Percentiles rank a stretch among this genome's conserved stretches.
These are phyloP conservation scores for Pseudocohnilembus persalinus DNA, from an alignment of 169 alveolate species.

Conservation along the genomic window DNA sequence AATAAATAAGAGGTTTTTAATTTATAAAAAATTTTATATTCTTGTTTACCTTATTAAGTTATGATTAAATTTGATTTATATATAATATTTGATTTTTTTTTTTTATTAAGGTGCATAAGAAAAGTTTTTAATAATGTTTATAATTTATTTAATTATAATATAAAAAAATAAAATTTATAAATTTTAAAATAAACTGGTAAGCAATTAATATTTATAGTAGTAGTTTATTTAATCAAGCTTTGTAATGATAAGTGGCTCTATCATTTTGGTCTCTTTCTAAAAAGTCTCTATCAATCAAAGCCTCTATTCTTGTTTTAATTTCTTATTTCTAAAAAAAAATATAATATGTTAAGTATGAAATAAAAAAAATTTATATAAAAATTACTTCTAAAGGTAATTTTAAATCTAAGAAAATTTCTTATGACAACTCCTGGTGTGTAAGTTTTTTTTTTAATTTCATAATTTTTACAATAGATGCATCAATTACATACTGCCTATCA, in stretches of 20 bases:
- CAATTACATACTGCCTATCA: conserved; percentile 71
- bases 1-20: too few relatives aligned
- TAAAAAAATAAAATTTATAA: too few relatives aligned
- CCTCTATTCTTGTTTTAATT: conserved; percentile 82
- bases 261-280: conserved; percentile 79
- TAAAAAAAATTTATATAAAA: conserved; percentile 61
- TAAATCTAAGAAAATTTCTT: conserved; percentile 49
- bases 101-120: too few relatives aligned
- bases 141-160: too few relatives aligned
- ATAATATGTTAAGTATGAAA: conserved; percentile 59
- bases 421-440: conserved; percentile 47
- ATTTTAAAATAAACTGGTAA: too few relatives aligned
- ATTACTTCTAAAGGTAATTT: conserved; percentile 61
- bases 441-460: conserved; percentile 66
- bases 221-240: too few relatives aligned
- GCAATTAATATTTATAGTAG: too few relatives aligned
- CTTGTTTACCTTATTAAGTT: too few relatives aligned
- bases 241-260: conserved; percentile 59
- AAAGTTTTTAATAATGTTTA: too few relatives aligned
- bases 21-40: too few relatives aligned
- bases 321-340: conserved; percentile 66
- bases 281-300: conserved; percentile 85
- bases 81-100: too few relatives aligned
- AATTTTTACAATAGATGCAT: conserved; percentile 80
- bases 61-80: too few relatives aligned